phyloP scores from a whole-genome alignment of 805 yeast species.

The Ogataea glucozyma region DNA sequence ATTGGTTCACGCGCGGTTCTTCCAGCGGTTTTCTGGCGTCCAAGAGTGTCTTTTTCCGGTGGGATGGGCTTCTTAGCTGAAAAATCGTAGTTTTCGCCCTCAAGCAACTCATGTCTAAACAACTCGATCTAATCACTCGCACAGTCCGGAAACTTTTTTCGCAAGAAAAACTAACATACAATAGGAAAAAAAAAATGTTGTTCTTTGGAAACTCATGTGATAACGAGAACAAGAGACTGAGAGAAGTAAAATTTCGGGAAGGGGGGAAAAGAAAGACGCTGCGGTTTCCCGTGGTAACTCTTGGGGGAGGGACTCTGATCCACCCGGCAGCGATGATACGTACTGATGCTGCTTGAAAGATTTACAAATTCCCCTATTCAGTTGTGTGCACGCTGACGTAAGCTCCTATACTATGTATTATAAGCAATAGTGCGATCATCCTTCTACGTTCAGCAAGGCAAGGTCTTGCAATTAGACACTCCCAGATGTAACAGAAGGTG shows the following conservation, averaged over 20 bases:
- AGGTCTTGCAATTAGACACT: no score
- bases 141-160: constrained; percentile 9
- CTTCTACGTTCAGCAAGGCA: no score
- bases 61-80: not conserved
- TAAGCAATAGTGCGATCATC: no score
- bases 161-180: constrained; percentile 3
- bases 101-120: constrained; percentile 2
- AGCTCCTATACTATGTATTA: no score
- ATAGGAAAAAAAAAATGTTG: not conserved
- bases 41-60: not conserved
- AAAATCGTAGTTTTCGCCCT: not conserved
- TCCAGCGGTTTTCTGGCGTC: not conserved
- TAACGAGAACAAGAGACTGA: no score
- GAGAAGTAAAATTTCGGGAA: no score
- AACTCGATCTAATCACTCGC: constrained; percentile 8
- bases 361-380: no score
- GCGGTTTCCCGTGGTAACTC: not conserved
- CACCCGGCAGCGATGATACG: no score
- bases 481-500: no score
- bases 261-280: not conserved
- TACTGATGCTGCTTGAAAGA: no score
- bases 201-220: constrained; percentile 7
- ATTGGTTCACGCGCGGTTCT: not conserved
- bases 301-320: no score
- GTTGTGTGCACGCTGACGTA: no score